These are phyloP conservation scores for Orbilia ellipsospora DNA, from an alignment of 2,329 filamentous ascomycete species.

Conservation along the genomic window DNA sequence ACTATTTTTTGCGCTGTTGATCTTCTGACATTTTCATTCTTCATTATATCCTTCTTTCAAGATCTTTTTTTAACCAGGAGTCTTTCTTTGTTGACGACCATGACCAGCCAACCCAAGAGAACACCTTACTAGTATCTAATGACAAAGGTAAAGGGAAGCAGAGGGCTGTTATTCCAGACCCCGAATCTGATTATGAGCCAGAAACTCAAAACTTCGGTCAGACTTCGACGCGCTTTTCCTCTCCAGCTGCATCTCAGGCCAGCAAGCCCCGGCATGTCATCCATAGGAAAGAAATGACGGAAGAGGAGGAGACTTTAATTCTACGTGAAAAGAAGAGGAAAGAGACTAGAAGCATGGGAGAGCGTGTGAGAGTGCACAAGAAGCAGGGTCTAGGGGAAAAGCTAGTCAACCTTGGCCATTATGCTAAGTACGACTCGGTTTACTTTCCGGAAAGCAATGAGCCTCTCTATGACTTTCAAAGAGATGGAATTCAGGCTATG, in stretches of 20 bases:
- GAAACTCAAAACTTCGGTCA: slow-evolving; percentile 3
- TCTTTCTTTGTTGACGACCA: too few relatives aligned
- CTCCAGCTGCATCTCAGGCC: slow-evolving; percentile 9
- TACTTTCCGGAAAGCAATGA: slow-evolving; percentile 45
- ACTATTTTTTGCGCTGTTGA: background rate
- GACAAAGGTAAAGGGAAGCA: slow-evolving; percentile 35
- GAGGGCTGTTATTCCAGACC: background rate
- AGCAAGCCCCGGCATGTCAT: slow-evolving; percentile 21
- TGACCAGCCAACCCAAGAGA: background rate
- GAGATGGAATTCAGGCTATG: slow-evolving; percentile 84
- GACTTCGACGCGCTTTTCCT: background rate
- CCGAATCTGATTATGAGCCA: slow-evolving; percentile 19
- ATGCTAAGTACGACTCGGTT: slow-evolving; percentile 53
- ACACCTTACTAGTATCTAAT: background rate
- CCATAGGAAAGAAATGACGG: slow-evolving; percentile 30
- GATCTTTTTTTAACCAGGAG: background rate
- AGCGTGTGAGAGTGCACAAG: slow-evolving; percentile 1
- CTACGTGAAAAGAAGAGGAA: slow-evolving; percentile 32
- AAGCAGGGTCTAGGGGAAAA: slow-evolving; percentile 18
- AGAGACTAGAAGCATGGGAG: slow-evolving; percentile 1
- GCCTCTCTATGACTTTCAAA: slow-evolving; percentile 78
- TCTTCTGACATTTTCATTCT: slow-evolving; percentile 20
- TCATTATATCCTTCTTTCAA: slow-evolving; percentile 15
- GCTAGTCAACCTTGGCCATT: slow-evolving; percentile 56
- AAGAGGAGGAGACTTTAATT: slow-evolving; percentile 28